A percentile compares a stretch with the other conserved stretches of the same genome.
Conservation (phyloP, 805 yeast genomes). For the Ogataea methylovora region DNA sequence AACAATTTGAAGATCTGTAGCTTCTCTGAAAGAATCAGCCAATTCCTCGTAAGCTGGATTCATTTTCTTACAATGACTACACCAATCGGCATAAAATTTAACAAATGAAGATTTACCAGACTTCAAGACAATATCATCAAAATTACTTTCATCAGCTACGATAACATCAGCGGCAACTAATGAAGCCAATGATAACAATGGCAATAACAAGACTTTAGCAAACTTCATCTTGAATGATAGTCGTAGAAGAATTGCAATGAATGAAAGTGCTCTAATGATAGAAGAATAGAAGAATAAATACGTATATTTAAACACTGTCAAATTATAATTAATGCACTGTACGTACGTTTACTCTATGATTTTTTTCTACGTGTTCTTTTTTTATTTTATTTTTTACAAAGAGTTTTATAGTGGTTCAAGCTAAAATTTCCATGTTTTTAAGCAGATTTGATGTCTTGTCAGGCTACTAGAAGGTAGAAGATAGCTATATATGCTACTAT, state of each 20-base stretch:
- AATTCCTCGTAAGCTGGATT: conserved; percentile 47
- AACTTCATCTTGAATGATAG: neutral
- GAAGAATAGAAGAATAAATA: too few relatives aligned
- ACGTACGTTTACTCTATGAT: too few relatives aligned
- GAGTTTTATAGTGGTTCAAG: too few relatives aligned
- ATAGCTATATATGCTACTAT: too few relatives aligned
- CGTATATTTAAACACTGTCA: too few relatives aligned
- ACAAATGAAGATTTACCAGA: conserved; percentile 69
- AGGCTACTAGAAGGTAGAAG: too few relatives aligned
- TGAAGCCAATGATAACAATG: neutral
- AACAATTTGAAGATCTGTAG: conserved; percentile 36
- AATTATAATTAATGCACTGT: too few relatives aligned
- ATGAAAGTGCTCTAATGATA: too few relatives aligned
- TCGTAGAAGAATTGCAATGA: neutral
- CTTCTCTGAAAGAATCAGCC: conserved; percentile 27
- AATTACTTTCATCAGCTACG: conserved; percentile 31
- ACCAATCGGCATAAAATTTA: conserved; percentile 72
- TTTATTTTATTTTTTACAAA: too few relatives aligned
- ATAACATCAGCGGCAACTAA: neutral
- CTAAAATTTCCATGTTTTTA: too few relatives aligned
- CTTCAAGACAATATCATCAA: conserved; percentile 47
- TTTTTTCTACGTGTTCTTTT: too few relatives aligned
- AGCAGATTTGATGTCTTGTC: too few relatives aligned
- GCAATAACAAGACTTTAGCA: neutral
- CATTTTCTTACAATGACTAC: conserved; percentile 56